phyloP scores from a whole-genome alignment of 257 asterid species.

The Rauvolfia tetraphylla region DNA sequence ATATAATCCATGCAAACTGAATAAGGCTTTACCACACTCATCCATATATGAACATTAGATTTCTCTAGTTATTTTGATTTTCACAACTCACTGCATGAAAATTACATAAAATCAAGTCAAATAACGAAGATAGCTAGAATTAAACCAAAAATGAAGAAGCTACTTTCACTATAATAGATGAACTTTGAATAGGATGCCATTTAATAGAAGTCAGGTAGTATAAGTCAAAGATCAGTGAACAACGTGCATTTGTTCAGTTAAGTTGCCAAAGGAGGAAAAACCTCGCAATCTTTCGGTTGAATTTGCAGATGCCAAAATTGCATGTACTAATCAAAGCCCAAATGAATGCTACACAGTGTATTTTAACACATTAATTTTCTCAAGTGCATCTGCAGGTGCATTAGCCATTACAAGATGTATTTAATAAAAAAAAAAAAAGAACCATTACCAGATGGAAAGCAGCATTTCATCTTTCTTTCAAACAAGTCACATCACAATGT shows the following conservation, averaged over 20 bases:
- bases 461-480: slow-evolving; percentile 27
- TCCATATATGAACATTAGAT: neutral
- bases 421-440: no score
- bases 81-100: neutral
- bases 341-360: slow-evolving; percentile 13
- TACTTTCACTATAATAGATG: neutral
- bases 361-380: slow-evolving; percentile 14
- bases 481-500: slow-evolving; percentile 21
- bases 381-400: slow-evolving; percentile 31
- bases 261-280: slow-evolving; percentile 19
- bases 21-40: neutral
- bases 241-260: slow-evolving; percentile 27
- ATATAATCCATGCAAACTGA: neutral
- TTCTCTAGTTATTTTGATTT: neutral
- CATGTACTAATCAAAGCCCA: slow-evolving; percentile 17
- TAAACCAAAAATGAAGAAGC: neutral
- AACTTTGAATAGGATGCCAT: slow-evolving; percentile 3
- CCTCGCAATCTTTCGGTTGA: slow-evolving; percentile 26
- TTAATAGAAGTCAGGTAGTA: slow-evolving; percentile 10
- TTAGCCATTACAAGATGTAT: slow-evolving; percentile 4
- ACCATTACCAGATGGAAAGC: slow-evolving; percentile 19
- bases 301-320: slow-evolving; percentile 22
- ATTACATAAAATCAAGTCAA: slow-evolving; percentile 5
- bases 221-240: slow-evolving; percentile 12
- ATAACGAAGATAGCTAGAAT: neutral